Evolutionary conservation across 208 protist species (phyloP).

Genomic region (Leishmania braziliensis): DNA sequence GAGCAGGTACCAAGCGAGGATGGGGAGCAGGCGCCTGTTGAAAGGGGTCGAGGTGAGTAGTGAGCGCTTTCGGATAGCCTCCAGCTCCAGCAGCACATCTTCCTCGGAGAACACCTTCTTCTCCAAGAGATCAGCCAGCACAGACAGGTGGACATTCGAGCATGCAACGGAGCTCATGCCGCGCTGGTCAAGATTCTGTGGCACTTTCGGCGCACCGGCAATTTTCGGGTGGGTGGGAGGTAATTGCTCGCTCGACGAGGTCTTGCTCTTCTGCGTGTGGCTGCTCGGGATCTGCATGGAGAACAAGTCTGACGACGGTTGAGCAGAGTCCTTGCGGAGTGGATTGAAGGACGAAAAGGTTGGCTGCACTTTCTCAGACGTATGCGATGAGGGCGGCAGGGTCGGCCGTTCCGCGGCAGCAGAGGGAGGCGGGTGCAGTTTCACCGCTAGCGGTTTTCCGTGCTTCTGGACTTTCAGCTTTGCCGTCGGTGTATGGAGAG

Average conservation of each 20-base stretch:
- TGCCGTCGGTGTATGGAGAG: no score
- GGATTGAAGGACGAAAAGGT: slow-evolving; percentile 9
- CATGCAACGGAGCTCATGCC: slow-evolving; percentile 25
- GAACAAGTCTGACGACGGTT: slow-evolving; percentile 2
- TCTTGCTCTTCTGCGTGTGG: background rate
- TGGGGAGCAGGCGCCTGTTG: slow-evolving; percentile 45
- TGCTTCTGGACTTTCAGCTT: background rate
- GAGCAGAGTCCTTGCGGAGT: background rate
- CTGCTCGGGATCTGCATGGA: slow-evolving; percentile 5
- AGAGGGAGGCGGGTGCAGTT: background rate
- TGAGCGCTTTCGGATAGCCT: slow-evolving; percentile 52
- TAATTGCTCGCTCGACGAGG: background rate
- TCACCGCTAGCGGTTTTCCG: background rate
- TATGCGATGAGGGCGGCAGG: background rate
- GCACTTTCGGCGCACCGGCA: background rate
- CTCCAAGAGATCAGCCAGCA: slow-evolving; percentile 41
- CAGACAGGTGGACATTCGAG: slow-evolving; percentile 41
- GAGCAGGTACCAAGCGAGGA: slow-evolving; percentile 49
- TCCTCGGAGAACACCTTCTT: slow-evolving; percentile 51
- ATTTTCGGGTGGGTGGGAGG: background rate
- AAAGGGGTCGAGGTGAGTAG: slow-evolving; percentile 49
- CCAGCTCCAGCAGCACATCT: slow-evolving; percentile 45
- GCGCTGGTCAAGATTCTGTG: background rate
- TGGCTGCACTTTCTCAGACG: background rate
- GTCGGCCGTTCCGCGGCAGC: background rate